Evolutionary conservation across 495 filamentous ascomycete genomes (phyloP).

Genomic region (Monascus purpureus): DNA sequence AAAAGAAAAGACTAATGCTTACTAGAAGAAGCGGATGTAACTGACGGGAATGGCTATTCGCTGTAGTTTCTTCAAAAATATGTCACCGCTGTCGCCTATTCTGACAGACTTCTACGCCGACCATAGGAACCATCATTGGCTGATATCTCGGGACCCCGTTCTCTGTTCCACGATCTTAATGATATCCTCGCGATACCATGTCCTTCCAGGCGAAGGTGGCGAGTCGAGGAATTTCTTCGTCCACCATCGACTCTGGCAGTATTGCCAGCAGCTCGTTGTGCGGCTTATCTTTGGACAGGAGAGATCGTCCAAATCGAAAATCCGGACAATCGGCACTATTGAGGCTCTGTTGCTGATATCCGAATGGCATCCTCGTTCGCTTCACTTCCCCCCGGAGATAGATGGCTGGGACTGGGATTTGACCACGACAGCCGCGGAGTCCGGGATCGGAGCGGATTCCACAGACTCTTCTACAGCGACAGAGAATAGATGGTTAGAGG

Average conservation of each 20-base stretch:
- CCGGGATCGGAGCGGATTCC: conserved; percentile 6
- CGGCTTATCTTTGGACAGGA: conserved; percentile 39
- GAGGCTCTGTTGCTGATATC: conserved; percentile 38
- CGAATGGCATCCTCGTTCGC: conserved; percentile 41
- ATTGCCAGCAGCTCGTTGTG: conserved; percentile 38
- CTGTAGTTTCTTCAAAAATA: conserved; percentile 42
- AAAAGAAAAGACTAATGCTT: no score
- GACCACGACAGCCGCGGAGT: conserved; percentile 10
- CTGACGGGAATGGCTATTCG: not conserved
- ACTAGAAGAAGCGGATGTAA: not conserved
- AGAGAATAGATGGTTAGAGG: conserved; percentile 28
- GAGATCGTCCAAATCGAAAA: conserved; percentile 27
- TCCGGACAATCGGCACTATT: conserved; percentile 36
- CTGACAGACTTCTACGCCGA: conserved; percentile 36
- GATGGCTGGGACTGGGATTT: conserved; percentile 36
- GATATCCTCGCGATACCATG: conserved; percentile 39
- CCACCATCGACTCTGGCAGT: conserved; percentile 39
- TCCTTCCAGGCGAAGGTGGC: conserved; percentile 36
- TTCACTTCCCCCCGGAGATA: conserved; percentile 39
- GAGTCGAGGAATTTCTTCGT: conserved; percentile 41
- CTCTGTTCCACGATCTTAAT: conserved; percentile 38
- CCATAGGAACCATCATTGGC: conserved; percentile 27
- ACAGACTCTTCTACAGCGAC: conserved; percentile 10
- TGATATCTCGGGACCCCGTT: conserved; percentile 34
- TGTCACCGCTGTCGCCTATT: conserved; percentile 38